Conservation (phyloP, 1,284 basidiomycete genomes). For the Ganoderma resinaceum region DNA sequence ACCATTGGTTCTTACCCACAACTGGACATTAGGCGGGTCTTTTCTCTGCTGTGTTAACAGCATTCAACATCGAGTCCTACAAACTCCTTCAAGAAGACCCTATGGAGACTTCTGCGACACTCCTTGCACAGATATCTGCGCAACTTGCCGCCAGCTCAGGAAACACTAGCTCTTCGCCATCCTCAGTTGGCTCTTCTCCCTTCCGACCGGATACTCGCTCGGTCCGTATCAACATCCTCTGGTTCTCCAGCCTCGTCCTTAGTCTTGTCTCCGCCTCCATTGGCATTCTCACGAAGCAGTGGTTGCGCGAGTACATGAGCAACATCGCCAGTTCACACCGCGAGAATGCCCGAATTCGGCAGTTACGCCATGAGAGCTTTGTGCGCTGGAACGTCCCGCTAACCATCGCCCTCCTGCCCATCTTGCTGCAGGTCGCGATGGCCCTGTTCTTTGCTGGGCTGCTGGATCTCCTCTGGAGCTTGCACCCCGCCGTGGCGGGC, state of each 20-base stretch:
- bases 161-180: not conserved
- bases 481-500: constrained; percentile 27
- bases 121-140: constrained; percentile 17
- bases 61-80: constrained; percentile 35
- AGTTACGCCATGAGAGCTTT: constrained; percentile 31
- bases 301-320: constrained; percentile 33
- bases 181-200: not conserved
- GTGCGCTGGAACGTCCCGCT: constrained; percentile 31
- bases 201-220: constrained; percentile 13
- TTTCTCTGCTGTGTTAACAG: constrained; percentile 36
- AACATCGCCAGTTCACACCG: constrained; percentile 26
- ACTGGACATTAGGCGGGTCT: constrained; percentile 29
- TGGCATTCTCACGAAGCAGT: constrained; percentile 36
- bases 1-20: not conserved
- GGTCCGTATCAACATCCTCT: constrained; percentile 33
- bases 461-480: constrained; percentile 33
- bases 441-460: constrained; percentile 36
- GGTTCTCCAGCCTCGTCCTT: constrained; percentile 37
- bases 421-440: constrained; percentile 34
- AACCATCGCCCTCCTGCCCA: constrained; percentile 32
- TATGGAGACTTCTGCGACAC: constrained; percentile 13
- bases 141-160: constrained; percentile 14
- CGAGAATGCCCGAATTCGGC: constrained; percentile 31
- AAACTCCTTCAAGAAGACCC: constrained; percentile 32
- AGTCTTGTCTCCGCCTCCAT: constrained; percentile 34